Percentiles rank a stretch among this genome's conserved stretches.
Conservation (phyloP, 2,329 filamentous ascomycete genomes). For the Saccharata proteae region DNA sequence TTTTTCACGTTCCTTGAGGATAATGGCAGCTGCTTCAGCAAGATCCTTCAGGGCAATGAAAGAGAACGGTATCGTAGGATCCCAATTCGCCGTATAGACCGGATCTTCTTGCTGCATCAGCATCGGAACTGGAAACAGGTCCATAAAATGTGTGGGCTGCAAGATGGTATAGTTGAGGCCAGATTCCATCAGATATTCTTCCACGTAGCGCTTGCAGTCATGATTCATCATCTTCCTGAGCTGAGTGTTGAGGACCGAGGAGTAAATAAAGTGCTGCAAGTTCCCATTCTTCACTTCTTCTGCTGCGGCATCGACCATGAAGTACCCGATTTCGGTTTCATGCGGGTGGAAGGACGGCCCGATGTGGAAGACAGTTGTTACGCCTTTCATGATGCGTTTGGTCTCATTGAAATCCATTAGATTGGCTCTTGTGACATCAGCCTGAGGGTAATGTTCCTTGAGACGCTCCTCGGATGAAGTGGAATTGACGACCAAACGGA, state of each 20-base stretch:
- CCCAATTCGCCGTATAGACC: conserved; percentile 13
- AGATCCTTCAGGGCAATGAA: conserved; percentile 17
- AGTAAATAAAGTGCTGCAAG: conserved; percentile 26
- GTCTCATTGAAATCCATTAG: conserved; percentile 15
- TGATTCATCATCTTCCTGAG: conserved; percentile 26
- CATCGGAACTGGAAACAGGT: conserved; percentile 15
- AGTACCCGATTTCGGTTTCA: conserved; percentile 21
- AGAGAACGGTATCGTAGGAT: conserved; percentile 14
- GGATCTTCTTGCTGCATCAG: conserved; percentile 14
- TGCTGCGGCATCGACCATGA: conserved; percentile 25
- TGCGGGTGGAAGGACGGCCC: conserved; percentile 23
- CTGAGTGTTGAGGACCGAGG: conserved; percentile 21
- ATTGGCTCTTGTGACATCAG: conserved; percentile 21
- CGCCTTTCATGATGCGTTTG: conserved; percentile 16
- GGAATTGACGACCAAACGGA: conserved; percentile 24
- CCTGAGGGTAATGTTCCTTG: conserved; percentile 17
- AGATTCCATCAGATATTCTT: conserved; percentile 24
- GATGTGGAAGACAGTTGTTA: conserved; percentile 21
- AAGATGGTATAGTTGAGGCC: conserved; percentile 23
- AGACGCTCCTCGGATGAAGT: conserved; percentile 16
- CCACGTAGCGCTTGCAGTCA: conserved; percentile 22
- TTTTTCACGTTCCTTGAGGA: conserved; percentile 15
- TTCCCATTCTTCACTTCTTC: conserved; percentile 11
- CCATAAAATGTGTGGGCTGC: conserved; percentile 24
- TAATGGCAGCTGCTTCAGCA: conserved; percentile 14